A percentile compares a stretch with the other conserved stretches of the same genome.
phyloP scores from a whole-genome alignment of 2,329 filamentous ascomycete species.

The Pseudogymnoascus sp. region DNA sequence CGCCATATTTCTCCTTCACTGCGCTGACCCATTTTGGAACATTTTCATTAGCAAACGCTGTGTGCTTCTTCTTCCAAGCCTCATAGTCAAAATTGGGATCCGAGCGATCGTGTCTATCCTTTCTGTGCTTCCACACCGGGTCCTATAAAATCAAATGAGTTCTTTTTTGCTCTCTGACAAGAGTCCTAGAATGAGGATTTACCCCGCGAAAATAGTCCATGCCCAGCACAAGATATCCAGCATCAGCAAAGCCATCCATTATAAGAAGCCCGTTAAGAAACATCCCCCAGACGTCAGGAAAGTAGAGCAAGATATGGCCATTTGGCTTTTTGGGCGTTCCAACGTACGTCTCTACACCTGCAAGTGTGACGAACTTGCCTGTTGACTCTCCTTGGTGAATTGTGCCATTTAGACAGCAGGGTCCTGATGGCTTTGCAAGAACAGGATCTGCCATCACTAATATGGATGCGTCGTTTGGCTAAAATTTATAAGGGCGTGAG shows the following conservation, averaged over 20 bases:
- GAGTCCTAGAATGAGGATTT: slow-evolving; percentile 11
- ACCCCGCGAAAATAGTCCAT: slow-evolving; percentile 41
- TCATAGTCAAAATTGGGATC: slow-evolving; percentile 39
- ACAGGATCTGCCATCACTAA: slow-evolving; percentile 14
- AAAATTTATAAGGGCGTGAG: neutral
- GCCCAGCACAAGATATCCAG: slow-evolving; percentile 37
- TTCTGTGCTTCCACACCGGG: slow-evolving; percentile 37
- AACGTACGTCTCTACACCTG: slow-evolving; percentile 35
- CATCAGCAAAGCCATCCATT: slow-evolving; percentile 41
- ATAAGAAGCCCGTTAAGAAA: slow-evolving; percentile 37
- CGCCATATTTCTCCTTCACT: slow-evolving; percentile 32
- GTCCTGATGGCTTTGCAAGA: slow-evolving; percentile 30
- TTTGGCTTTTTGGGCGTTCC: slow-evolving; percentile 29
- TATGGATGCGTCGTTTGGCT: neutral
- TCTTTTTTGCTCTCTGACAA: neutral
- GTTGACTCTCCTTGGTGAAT: slow-evolving; percentile 34
- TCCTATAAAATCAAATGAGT: slow-evolving; percentile 27
- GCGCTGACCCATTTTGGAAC: slow-evolving; percentile 39
- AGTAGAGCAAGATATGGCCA: slow-evolving; percentile 38
- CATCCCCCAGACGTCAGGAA: slow-evolving; percentile 40
- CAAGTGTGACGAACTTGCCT: slow-evolving; percentile 30
- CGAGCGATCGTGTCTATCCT: slow-evolving; percentile 25
- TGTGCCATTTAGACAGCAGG: slow-evolving; percentile 35
- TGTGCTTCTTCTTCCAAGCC: slow-evolving; percentile 42
- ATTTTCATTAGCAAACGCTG: slow-evolving; percentile 34